A percentile compares a stretch with the other conserved stretches of the same genome.
Evolutionary conservation across 2,329 filamentous ascomycete species (phyloP).

Genomic region (Xylariales sp.): DNA sequence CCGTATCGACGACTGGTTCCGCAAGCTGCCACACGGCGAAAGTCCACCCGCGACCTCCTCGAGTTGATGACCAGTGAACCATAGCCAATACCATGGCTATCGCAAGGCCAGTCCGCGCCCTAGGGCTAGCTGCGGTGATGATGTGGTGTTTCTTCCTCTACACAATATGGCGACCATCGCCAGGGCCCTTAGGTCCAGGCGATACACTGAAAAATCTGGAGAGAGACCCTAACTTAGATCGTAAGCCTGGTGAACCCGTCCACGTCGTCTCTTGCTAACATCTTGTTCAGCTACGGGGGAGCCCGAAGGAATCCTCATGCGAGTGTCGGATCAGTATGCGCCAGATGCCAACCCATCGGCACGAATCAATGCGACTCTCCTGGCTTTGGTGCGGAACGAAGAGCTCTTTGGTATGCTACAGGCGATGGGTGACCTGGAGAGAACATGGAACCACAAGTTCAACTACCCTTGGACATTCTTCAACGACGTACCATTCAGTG

Average conservation of each 20-base stretch:
- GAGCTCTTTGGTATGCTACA: conserved; percentile 80
- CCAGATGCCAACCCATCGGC: conserved; percentile 69
- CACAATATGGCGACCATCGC: conserved; percentile 60
- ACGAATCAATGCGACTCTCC: conserved; percentile 88
- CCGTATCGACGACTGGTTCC: no score
- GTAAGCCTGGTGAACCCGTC: conserved; percentile 57
- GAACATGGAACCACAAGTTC: conserved; percentile 97
- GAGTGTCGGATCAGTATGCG: conserved; percentile 72
- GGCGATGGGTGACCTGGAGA: conserved; percentile 86
- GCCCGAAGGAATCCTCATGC: conserved; percentile 70
- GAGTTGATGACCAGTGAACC: conserved; percentile 20
- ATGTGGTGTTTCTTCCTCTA: conserved; percentile 77
- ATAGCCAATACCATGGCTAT: conserved; percentile 63
- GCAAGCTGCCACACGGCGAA: no score
- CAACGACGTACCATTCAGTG: conserved; percentile 89
- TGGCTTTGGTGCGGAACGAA: conserved; percentile 88
- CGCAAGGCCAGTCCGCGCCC: conserved; percentile 75
- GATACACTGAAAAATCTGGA: conserved; percentile 42
- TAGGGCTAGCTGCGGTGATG: conserved; percentile 66
- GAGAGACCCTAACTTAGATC: conserved; percentile 80
- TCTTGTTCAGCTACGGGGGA: conserved; percentile 66
- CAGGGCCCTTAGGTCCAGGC: conserved; percentile 33
- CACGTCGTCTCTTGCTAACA: conserved; percentile 7
- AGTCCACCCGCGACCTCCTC: no score
- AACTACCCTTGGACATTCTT: conserved; percentile 99